Evolutionary conservation across 352 stramenopile genomes (phyloP), one percentile per base, ranked within the genome.

Genomic region (Plasmopara viticola): DNA sequence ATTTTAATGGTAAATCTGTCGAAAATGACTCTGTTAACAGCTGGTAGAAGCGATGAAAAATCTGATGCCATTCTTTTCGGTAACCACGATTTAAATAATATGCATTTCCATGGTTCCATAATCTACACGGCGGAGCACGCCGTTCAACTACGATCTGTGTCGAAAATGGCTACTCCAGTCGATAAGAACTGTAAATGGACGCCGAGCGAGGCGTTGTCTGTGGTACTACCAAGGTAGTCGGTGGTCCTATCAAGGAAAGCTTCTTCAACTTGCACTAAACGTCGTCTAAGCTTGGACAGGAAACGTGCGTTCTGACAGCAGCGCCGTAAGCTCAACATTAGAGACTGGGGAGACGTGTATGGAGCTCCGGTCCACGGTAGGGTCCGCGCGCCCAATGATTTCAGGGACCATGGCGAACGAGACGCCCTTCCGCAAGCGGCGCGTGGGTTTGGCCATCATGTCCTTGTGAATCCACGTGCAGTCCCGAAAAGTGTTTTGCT

Each of bases 341-440:
- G 74, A 83, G 53, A 90, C 64, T 28, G 78, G 78, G n/a, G 78
- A 83, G 40, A 90, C 78, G 51, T 86, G 67, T 40, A 92, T 89
- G 15, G 78, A 73, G 14, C 73, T 72, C 53, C 82, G 82, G 64
- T 92, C 82, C 28, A 92, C 74, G 15, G 51, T 67, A 41, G 74
- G 66, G 57, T 92, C 82, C 8, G 82, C 82, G 33, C 49, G 60
- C 51, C 82, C 82, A 53, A 92, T 89, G 58, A 92, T 84, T 54
- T 90, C 70, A 2, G 59, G 64, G 5, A 50, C 46, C 44, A 53
- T 62, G 34, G 73, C 72, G 53, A 92, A 88, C 17, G 79, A 86
- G 31, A 92, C 82, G 58, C 78, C 72, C 64, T 90, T 88, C 49
- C 62, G 64, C 25, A 51, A 47, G 25, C 58, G 49, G 8, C 58